Conservation (phyloP, 1,139 yeast species). For the Citeromyces siamensis region DNA sequence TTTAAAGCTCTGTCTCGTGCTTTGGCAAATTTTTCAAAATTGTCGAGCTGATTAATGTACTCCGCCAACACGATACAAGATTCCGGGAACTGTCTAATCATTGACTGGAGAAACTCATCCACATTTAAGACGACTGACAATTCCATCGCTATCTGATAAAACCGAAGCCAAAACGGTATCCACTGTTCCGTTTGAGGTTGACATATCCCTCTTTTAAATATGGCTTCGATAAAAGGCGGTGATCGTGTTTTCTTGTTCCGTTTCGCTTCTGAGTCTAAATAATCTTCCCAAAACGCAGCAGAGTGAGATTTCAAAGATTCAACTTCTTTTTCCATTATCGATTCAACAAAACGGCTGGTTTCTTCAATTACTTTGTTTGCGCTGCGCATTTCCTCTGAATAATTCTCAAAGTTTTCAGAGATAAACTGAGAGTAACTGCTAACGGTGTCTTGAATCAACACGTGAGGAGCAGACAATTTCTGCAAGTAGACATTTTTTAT, state of each 20-base stretch:
- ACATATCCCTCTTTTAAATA: conserved; percentile 5
- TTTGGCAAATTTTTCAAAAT: conserved; percentile 4
- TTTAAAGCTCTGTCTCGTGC: conserved; percentile 6
- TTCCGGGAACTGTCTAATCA: neutral
- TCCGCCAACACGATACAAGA: neutral
- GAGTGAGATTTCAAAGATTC: conserved; percentile 11
- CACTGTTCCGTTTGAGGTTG: neutral
- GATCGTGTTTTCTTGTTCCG: conserved; percentile 9
- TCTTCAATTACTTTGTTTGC: conserved; percentile 25
- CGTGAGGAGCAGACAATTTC: conserved; percentile 31
- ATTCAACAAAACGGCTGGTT: conserved; percentile 16
- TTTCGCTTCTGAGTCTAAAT: conserved; percentile 17
- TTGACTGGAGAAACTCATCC: neutral
- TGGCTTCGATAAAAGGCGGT: conserved; percentile 9
- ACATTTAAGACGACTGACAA: neutral
- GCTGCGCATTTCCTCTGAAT: conserved; percentile 25
- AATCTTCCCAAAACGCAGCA: conserved; percentile 16
- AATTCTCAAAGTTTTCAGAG: conserved; percentile 20
- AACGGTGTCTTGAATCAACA: conserved; percentile 27
- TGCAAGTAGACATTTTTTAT: conserved; percentile 18
- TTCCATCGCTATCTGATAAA: neutral
- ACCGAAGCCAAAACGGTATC: neutral
- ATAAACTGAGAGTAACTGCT: conserved; percentile 30
- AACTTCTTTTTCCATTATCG: conserved; percentile 10
- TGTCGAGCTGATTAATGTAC: neutral